Conservation (phyloP, 768 basidiomycete species). For the Gloeostereum incarnatum region DNA sequence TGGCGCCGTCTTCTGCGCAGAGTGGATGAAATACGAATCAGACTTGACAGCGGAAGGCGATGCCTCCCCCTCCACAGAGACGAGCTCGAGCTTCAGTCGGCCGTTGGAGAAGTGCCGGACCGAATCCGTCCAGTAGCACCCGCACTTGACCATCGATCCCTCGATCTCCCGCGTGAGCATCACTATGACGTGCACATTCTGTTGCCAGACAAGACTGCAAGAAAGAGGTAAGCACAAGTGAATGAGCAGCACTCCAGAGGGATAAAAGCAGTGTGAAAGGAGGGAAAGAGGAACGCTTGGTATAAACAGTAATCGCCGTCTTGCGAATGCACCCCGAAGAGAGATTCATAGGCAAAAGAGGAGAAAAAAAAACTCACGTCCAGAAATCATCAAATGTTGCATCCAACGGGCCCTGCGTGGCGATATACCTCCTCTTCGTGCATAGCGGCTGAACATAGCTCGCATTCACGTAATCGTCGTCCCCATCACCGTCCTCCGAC, state of each 20-base stretch:
- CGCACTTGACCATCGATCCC: constrained; percentile 83
- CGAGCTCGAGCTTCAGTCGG: constrained; percentile 46
- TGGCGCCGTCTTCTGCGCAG: constrained; percentile 4
- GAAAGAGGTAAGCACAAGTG: too few relatives aligned
- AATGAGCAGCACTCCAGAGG: too few relatives aligned
- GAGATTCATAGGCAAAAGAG: background rate
- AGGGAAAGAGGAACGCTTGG: too few relatives aligned
- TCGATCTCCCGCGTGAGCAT: constrained; percentile 95
- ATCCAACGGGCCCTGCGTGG: constrained; percentile 90
- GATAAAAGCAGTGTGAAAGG: too few relatives aligned
- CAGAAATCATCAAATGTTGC: constrained; percentile 91
- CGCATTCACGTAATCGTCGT: constrained; percentile 92
- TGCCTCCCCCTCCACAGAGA: constrained; percentile 10
- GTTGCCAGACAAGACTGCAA: constrained; percentile 80
- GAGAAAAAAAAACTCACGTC: constrained; percentile 53
- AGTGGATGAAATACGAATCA: background rate
- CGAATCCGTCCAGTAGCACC: constrained; percentile 74
- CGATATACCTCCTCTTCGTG: constrained; percentile 80
- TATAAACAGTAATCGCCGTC: too few relatives aligned
- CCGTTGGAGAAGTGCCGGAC: constrained; percentile 58
- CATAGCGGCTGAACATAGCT: constrained; percentile 86
- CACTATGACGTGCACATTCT: constrained; percentile 89
- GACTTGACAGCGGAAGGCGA: too few relatives aligned
- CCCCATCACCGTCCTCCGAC: constrained; percentile 25
- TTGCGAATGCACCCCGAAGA: too few relatives aligned